Conservation (phyloP, 2,329 filamentous ascomycete species). For the Neofusicoccum laricinum region DNA sequence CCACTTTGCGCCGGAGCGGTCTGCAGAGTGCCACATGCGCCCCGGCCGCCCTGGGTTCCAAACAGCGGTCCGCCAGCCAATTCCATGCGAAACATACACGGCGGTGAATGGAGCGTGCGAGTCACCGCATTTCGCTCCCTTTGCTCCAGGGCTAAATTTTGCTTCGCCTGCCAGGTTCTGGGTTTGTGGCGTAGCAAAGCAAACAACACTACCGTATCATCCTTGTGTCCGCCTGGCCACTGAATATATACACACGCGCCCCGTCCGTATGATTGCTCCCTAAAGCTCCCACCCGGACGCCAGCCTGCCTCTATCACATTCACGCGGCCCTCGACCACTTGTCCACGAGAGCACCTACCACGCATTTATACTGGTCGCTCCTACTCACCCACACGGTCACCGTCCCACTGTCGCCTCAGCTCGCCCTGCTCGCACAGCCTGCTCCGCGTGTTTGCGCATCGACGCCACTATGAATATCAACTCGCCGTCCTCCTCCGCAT, state of each 20-base stretch:
- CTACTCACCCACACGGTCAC: neutral
- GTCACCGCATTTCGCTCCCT: neutral
- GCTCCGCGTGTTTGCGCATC: neutral
- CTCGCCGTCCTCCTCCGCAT: conserved; percentile 21
- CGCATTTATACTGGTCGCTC: neutral
- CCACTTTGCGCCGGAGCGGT: neutral
- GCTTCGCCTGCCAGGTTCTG: neutral
- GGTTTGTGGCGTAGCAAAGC: conserved; percentile 1
- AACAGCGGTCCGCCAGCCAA: neutral
- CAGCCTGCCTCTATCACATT: conserved; percentile 1
- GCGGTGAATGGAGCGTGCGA: neutral
- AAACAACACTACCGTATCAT: conserved; percentile 4
- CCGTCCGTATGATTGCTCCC: conserved; percentile 1
- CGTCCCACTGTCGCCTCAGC: neutral
- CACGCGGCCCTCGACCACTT: neutral
- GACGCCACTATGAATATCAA: conserved; percentile 11
- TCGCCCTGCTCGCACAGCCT: neutral
- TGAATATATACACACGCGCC: conserved; percentile 10
- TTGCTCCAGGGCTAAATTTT: neutral
- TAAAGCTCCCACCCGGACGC: neutral
- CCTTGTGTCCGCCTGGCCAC: neutral
- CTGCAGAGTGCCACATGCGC: neutral
- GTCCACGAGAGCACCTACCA: neutral
- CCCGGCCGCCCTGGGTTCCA: neutral
- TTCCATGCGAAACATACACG: neutral